Percentiles rank a stretch among this genome's conserved stretches.
Conservation (phyloP, 495 filamentous ascomycete genomes). For the Polyplosphaeria fusca region DNA sequence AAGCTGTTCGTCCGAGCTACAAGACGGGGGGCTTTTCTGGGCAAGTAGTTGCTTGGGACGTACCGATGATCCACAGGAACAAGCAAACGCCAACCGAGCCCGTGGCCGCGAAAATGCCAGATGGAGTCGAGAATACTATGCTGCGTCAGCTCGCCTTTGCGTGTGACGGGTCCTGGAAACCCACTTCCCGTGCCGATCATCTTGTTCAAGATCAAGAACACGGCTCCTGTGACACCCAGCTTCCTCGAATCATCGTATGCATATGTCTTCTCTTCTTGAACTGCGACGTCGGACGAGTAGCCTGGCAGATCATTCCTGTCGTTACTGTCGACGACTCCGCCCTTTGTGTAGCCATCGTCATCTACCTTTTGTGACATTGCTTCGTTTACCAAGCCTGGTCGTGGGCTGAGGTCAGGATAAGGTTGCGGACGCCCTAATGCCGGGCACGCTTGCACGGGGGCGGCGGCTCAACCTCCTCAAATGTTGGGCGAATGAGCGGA, state of each 20-base stretch:
- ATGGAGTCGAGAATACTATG: slow-evolving; percentile 52
- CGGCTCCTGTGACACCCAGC: slow-evolving; percentile 51
- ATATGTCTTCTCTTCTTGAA: slow-evolving; percentile 46
- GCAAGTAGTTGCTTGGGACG: background rate
- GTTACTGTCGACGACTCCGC: no score
- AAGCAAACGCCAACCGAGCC: slow-evolving; percentile 48
- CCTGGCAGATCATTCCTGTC: background rate
- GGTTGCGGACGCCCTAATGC: background rate
- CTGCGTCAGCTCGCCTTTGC: background rate
- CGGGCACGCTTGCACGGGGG: background rate
- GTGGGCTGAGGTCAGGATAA: background rate
- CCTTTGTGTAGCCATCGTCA: no score
- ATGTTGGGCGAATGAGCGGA: slow-evolving; percentile 3
- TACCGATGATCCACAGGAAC: slow-evolving; percentile 44
- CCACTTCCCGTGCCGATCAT: slow-evolving; percentile 58
- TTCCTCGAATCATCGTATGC: slow-evolving; percentile 46
- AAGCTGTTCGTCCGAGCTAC: no score
- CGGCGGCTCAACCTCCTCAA: no score
- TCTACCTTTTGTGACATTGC: no score
- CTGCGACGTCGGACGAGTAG: background rate
- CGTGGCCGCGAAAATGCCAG: slow-evolving; percentile 48
- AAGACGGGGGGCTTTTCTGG: no score
- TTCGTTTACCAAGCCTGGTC: no score
- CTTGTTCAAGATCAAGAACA: slow-evolving; percentile 56
- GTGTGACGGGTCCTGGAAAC: slow-evolving; percentile 3